phyloP scores from a whole-genome alignment of 2,329 filamentous ascomycete species.

The Aspergillus intermedius region DNA sequence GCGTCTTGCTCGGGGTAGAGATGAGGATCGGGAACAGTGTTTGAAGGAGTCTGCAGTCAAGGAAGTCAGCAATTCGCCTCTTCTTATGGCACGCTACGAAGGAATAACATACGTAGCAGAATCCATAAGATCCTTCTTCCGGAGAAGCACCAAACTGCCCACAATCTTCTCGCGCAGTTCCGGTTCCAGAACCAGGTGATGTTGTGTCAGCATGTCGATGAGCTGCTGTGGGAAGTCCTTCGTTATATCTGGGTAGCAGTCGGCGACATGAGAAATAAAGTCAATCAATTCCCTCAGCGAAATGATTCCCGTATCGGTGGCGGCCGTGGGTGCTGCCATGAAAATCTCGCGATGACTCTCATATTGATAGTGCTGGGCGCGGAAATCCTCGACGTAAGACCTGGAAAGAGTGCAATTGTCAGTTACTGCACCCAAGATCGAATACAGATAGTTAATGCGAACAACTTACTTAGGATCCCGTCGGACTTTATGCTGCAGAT shows the following conservation, averaged over 20 bases:
- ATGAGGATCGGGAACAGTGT: slow-evolving; percentile 92
- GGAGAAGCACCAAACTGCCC: slow-evolving; percentile 75
- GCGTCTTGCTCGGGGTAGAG: slow-evolving; percentile 81
- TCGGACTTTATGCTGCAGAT: slow-evolving; percentile 84
- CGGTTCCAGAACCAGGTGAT: slow-evolving; percentile 74
- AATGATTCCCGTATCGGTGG: slow-evolving; percentile 69
- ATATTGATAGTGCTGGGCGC: slow-evolving; percentile 85
- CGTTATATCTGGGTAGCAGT: slow-evolving; percentile 82
- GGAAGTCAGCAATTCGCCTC: not conserved
- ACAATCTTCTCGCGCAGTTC: slow-evolving; percentile 93
- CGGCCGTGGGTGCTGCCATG: slow-evolving; percentile 70
- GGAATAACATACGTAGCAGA: slow-evolving; percentile 53
- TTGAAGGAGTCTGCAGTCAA: slow-evolving; percentile 57
- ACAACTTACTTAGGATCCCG: slow-evolving; percentile 66
- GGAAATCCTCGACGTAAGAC: slow-evolving; percentile 85
- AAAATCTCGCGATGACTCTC: slow-evolving; percentile 88
- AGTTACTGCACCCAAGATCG: not conserved
- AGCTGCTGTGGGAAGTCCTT: slow-evolving; percentile 71
- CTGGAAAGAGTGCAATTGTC: slow-evolving; percentile 34
- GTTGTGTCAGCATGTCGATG: slow-evolving; percentile 69
- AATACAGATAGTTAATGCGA: not conserved
- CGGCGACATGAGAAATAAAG: slow-evolving; percentile 85
- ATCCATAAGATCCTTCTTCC: slow-evolving; percentile 87
- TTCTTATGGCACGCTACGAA: not conserved
- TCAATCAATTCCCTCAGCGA: slow-evolving; percentile 89